Conservation (phyloP, 2,329 filamentous ascomycete species). For the Colletotrichum cereale region DNA sequence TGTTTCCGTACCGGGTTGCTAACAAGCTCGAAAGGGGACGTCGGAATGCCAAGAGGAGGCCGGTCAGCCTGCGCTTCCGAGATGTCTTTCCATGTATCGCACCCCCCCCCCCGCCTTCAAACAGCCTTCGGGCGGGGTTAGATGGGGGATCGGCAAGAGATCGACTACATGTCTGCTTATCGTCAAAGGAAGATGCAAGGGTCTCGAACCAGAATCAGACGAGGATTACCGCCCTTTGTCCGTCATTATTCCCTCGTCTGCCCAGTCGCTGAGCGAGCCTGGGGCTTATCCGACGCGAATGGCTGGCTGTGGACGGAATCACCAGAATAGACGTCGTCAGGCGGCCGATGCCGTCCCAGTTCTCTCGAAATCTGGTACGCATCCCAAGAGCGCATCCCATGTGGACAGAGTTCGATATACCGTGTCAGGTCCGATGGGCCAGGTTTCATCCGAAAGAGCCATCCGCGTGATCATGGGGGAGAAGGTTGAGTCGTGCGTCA, state of each 20-base stretch:
- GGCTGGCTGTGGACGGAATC: neutral
- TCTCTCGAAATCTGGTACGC: neutral
- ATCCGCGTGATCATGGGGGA: neutral
- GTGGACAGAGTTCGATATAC: constrained; percentile 11
- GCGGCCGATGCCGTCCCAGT: constrained; percentile 3
- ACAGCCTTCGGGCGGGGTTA: constrained; percentile 14
- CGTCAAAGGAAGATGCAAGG: constrained; percentile 9
- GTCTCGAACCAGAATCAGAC: constrained; percentile 15
- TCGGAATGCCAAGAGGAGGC: neutral
- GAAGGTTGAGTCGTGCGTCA: constrained; percentile 11
- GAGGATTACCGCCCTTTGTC: constrained; percentile 9
- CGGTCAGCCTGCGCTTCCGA: neutral
- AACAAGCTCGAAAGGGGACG: neutral
- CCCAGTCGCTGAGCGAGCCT: neutral
- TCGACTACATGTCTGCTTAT: neutral
- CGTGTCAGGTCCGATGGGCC: constrained; percentile 17
- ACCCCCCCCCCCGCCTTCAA: constrained; percentile 17
- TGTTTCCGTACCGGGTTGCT: neutral
- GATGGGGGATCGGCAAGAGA: constrained; percentile 23
- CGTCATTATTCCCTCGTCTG: neutral
- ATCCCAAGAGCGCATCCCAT: constrained; percentile 2
- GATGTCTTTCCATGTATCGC: constrained; percentile 9
- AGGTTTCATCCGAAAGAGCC: constrained; percentile 31
- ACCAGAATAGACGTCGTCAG: constrained; percentile 1
- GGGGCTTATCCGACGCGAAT: neutral